phyloP scores from a whole-genome alignment of 495 filamentous ascomycete species.

The Neurospora discreta region DNA sequence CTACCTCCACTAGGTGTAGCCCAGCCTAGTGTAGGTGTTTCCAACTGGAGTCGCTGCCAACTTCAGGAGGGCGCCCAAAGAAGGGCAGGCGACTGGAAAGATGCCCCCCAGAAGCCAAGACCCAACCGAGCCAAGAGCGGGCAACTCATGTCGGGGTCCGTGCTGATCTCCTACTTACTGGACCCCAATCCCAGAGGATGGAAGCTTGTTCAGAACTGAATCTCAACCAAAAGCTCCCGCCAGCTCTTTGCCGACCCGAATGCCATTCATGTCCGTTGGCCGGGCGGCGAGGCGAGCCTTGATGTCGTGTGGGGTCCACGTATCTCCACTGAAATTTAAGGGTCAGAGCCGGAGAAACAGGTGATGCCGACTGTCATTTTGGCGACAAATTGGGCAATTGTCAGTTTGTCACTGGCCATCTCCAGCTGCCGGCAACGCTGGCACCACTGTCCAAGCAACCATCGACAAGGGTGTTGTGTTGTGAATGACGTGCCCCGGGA shows the following conservation, averaged over 20 bases:
- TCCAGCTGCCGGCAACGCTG: not conserved
- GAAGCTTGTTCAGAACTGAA: too few species aligned
- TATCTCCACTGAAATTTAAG: not conserved
- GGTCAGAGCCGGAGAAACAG: not conserved
- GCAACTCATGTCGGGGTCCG: not conserved
- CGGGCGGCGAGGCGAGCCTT: too few species aligned
- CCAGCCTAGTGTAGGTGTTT: not conserved
- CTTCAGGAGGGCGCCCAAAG: not conserved
- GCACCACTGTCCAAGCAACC: not conserved
- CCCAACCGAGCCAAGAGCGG: not conserved
- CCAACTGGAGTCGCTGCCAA: not conserved
- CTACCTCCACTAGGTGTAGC: too few species aligned
- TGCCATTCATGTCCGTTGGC: not conserved
- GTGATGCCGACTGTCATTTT: not conserved
- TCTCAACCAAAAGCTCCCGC: not conserved
- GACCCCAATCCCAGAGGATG: not conserved
- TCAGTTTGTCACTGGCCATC: not conserved
- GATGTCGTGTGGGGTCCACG: not conserved
- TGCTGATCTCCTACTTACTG: not conserved
- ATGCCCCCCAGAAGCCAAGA: not conserved
- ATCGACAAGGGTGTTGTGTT: not conserved
- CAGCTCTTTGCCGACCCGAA: not conserved
- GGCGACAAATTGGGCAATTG: not conserved
- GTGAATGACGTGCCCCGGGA: constrained; percentile 7
- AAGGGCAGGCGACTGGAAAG: not conserved